Percentiles rank a stretch among this genome's conserved stretches.
phyloP scores from a whole-genome alignment of 2,329 filamentous ascomycete species.

The Aaosphaeria pasadenensis region DNA sequence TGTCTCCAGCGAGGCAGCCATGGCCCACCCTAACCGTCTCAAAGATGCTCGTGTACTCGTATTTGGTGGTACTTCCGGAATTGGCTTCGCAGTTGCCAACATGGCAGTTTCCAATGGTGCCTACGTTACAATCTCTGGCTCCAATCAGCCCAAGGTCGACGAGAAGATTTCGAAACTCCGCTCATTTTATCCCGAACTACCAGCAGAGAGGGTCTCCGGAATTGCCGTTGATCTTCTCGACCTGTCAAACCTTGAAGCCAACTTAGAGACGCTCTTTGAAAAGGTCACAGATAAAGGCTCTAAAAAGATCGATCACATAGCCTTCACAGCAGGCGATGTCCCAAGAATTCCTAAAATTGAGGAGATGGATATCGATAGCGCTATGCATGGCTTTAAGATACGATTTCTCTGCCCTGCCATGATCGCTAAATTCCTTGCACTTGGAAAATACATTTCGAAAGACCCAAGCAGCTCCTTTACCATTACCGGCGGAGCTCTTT shows the following conservation, averaged over 20 bases:
- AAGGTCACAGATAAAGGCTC: constrained; percentile 28
- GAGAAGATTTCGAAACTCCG: constrained; percentile 46
- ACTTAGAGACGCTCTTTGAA: constrained; percentile 47
- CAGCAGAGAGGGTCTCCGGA: constrained; percentile 37
- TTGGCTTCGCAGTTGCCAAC: constrained; percentile 61
- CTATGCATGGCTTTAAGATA: constrained; percentile 46
- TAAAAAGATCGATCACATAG: constrained; percentile 52
- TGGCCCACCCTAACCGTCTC: constrained; percentile 37
- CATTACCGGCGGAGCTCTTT: constrained; percentile 55
- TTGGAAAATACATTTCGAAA: constrained; percentile 43
- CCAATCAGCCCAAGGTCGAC: constrained; percentile 49
- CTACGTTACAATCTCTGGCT: constrained; percentile 59
- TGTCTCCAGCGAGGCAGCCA: too few species aligned
- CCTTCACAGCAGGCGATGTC: constrained; percentile 55
- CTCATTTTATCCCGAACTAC: constrained; percentile 42
- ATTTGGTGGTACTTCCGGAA: constrained; percentile 62
- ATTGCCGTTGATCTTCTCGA: constrained; percentile 50
- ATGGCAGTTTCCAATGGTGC: constrained; percentile 55
- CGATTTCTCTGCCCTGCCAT: constrained; percentile 53
- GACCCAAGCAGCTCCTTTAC: constrained; percentile 50
- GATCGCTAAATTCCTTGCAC: constrained; percentile 49
- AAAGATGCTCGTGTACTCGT: constrained; percentile 51
- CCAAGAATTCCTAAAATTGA: constrained; percentile 41
- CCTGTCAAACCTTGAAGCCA: constrained; percentile 45
- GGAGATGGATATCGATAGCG: constrained; percentile 41